Conservation (phyloP, 495 filamentous ascomycete species). For the Aspergillus olivimuriae region DNA sequence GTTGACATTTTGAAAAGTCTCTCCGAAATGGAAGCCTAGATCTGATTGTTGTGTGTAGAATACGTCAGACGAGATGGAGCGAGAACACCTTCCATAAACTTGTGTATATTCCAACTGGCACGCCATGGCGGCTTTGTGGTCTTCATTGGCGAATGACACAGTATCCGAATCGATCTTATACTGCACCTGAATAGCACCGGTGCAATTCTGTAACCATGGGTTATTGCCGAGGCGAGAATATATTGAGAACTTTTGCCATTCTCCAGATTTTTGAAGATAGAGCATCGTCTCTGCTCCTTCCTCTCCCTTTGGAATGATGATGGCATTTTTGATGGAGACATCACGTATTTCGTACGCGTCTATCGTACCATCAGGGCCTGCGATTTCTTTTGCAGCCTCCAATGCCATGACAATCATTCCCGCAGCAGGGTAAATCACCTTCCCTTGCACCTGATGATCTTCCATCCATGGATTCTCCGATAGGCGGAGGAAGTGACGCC, state of each 20-base stretch:
- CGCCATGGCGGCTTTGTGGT: not conserved
- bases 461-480: constrained; percentile 1
- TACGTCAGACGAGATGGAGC: not conserved
- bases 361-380: constrained; percentile 3
- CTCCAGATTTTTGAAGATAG: not conserved
- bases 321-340: not conserved
- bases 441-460: constrained; percentile 4
- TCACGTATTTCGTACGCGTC: constrained; percentile 11
- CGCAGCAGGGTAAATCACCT: constrained; percentile 27
- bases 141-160: not conserved
- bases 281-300: not conserved
- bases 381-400: constrained; percentile 23
- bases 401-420: constrained; percentile 33
- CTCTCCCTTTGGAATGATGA: not conserved
- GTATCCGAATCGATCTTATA: not conserved
- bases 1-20: not conserved
- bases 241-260: not conserved
- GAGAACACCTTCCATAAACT: not conserved
- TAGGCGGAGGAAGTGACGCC: not conserved
- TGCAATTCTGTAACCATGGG: not conserved
- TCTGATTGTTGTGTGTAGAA: not conserved
- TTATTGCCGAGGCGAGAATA: not conserved
- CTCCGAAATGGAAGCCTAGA: not conserved
- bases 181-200: not conserved
- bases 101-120: not conserved